These are phyloP conservation scores for Hemileccinum rubropunctum DNA, from an alignment of 768 basidiomycete genomes.

Conservation along the genomic window DNA sequence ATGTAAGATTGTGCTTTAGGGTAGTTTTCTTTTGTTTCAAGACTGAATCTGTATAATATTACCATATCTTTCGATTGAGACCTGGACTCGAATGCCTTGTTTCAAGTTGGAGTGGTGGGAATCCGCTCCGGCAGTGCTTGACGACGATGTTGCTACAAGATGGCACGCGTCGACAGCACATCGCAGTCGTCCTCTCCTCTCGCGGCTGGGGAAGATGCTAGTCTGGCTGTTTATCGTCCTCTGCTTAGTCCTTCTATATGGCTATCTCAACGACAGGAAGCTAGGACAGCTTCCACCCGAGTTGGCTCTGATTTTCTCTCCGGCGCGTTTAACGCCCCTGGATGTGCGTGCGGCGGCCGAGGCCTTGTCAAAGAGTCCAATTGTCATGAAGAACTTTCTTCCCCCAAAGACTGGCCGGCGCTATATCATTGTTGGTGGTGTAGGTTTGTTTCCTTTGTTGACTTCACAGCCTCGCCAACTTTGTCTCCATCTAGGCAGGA, in stretches of 20 bases:
- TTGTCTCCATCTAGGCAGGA: conserved; percentile 48
- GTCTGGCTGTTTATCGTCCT: conserved; percentile 4
- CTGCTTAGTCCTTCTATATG: conserved; percentile 33
- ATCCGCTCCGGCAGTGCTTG: no score
- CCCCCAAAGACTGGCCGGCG: conserved; percentile 69
- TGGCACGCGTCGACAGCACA: no score
- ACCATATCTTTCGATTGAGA: neutral
- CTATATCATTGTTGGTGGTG: conserved; percentile 77
- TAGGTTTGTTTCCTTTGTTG: conserved; percentile 38
- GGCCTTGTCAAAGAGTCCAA: conserved; percentile 32
- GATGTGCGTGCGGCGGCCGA: conserved; percentile 41
- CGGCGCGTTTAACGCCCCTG: conserved; percentile 46
- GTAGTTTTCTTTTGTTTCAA: neutral
- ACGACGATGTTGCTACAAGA: neutral
- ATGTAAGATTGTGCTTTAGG: neutral
- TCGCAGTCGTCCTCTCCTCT: neutral
- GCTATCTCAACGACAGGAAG: conserved; percentile 51
- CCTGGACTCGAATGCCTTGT: neutral
- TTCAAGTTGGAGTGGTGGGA: no score
- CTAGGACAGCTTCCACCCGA: conserved; percentile 49
- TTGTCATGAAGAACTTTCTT: conserved; percentile 43
- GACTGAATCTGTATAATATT: neutral
- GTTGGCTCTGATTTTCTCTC: conserved; percentile 45
- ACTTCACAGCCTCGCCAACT: neutral
- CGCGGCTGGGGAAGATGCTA: conserved; percentile 17